A percentile compares a stretch with the other conserved stretches of the same genome.
phyloP scores from a whole-genome alignment of 192 early-diverging fungal genomes.

The Coemansia sp. region DNA sequence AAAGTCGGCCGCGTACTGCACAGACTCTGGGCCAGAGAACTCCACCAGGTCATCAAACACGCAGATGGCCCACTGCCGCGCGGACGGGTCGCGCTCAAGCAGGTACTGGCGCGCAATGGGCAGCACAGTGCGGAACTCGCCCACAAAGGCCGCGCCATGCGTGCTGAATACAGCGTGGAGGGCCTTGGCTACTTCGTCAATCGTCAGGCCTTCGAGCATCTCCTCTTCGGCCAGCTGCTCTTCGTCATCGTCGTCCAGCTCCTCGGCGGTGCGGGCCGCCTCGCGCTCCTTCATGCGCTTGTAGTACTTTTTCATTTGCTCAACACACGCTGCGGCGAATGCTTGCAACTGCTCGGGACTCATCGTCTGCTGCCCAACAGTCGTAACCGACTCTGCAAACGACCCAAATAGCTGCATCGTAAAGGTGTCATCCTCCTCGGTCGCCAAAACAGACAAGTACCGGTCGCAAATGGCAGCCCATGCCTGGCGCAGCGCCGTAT shows the following conservation, averaged over 20 bases:
- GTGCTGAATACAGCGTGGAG: conserved; percentile 79
- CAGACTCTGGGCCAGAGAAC: conserved; percentile 74
- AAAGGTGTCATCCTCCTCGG: conserved; percentile 81
- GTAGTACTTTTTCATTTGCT: conserved; percentile 76
- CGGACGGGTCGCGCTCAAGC: conserved; percentile 60
- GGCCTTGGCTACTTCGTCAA: conserved; percentile 75
- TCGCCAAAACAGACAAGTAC: conserved; percentile 73
- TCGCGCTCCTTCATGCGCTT: conserved; percentile 72
- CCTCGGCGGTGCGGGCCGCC: conserved; percentile 67
- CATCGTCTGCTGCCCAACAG: conserved; percentile 45
- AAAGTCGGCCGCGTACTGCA: conserved; percentile 63
- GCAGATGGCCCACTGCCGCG: conserved; percentile 91
- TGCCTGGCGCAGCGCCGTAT: conserved; percentile 41
- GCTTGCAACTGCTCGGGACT: conserved; percentile 61
- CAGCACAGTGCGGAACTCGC: conserved; percentile 77
- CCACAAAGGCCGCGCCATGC: conserved; percentile 70
- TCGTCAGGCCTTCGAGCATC: conserved; percentile 59
- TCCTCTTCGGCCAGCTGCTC: conserved; percentile 81
- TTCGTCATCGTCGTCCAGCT: conserved; percentile 93
- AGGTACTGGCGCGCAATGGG: conserved; percentile 69
- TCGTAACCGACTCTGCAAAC: conserved; percentile 67
- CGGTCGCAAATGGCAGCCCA: conserved; percentile 77
- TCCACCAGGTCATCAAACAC: conserved; percentile 92
- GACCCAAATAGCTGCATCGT: conserved; percentile 74
- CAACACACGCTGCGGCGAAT: conserved; percentile 67